Percentiles rank a stretch among this genome's conserved stretches.
Evolutionary conservation across 805 yeast species (phyloP).

Genomic region (Candida chauliodis): DNA sequence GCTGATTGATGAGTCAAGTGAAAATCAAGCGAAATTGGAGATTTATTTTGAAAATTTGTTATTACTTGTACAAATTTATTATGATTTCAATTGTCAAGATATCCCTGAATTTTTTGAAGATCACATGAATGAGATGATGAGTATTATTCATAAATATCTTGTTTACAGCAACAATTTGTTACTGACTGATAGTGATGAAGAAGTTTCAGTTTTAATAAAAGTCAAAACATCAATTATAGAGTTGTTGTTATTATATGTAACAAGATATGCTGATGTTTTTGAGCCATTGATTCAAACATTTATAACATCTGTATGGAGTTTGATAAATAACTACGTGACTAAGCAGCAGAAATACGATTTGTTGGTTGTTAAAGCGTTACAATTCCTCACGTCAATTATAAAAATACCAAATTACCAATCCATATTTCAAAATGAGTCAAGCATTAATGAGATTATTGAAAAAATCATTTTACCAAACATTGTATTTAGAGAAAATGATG

Average conservation of each 20-base stretch:
- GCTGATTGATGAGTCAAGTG: conserved; percentile 45
- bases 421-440: conserved; percentile 57
- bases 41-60: conserved; percentile 68
- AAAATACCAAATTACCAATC: conserved; percentile 63
- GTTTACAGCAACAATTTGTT: conserved; percentile 53
- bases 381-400: conserved; percentile 79
- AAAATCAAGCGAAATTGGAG: conserved; percentile 48
- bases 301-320: conserved; percentile 77
- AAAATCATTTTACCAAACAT: conserved; percentile 88
- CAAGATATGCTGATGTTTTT: conserved; percentile 89
- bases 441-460: conserved; percentile 70
- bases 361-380: conserved; percentile 73
- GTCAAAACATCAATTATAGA: conserved; percentile 84
- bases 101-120: conserved; percentile 98
- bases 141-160: conserved; percentile 76
- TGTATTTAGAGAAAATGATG: conserved; percentile 79
- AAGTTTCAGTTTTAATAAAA: conserved; percentile 63
- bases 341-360: conserved; percentile 78
- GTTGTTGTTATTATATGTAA: conserved; percentile 77
- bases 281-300: conserved; percentile 73
- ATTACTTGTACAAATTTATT: conserved; percentile 75
- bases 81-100: conserved; percentile 95
- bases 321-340: conserved; percentile 60
- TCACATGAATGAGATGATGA: conserved; percentile 73
- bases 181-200: conserved; percentile 55